A percentile compares a stretch with the other conserved stretches of the same genome.
These are phyloP conservation scores for Dictyostelium purpureum DNA, from an alignment of 78 protist genomes.

Conservation along the genomic window DNA sequence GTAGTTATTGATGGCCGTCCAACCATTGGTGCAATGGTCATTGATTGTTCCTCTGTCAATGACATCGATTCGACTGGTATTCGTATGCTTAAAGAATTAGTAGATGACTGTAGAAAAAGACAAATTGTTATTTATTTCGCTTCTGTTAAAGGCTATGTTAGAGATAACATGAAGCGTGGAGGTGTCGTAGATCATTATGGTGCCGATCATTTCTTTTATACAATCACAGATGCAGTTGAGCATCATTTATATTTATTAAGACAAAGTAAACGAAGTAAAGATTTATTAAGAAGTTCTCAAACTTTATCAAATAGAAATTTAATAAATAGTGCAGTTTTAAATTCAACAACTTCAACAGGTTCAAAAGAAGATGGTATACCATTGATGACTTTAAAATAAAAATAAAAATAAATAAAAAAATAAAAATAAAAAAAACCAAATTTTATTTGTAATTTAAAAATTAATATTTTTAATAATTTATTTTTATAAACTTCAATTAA, in stretches of 20 bases:
- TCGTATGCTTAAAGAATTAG: constrained; percentile 60
- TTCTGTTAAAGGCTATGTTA: constrained; percentile 56
- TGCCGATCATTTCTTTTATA: constrained; percentile 75
- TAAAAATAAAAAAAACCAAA: too few species aligned
- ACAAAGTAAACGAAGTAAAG: constrained; percentile 20
- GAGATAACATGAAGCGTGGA: constrained; percentile 66
- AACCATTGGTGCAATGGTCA: constrained; percentile 48
- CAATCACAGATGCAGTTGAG: constrained; percentile 64
- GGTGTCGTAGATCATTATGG: constrained; percentile 71
- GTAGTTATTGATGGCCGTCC: constrained; percentile 38
- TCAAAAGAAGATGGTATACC: neutral
- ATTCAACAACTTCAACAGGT: neutral
- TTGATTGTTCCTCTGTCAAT: constrained; percentile 68
- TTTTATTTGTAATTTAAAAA: too few species aligned
- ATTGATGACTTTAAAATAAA: too few species aligned
- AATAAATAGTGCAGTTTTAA: too few species aligned
- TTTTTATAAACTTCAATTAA: too few species aligned
- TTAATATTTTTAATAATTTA: too few species aligned
- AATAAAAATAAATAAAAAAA: too few species aligned
- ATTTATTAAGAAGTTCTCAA: neutral
- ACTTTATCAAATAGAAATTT: neutral
- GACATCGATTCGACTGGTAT: constrained; percentile 76
- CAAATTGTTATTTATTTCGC: constrained; percentile 61
- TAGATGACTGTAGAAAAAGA: constrained; percentile 22
- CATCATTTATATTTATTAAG: constrained; percentile 57